Evolutionary conservation across 352 stramenopile genomes (phyloP), one percentile per base, ranked within the genome.

Genomic region (Globisporangium carolinianum): DNA sequence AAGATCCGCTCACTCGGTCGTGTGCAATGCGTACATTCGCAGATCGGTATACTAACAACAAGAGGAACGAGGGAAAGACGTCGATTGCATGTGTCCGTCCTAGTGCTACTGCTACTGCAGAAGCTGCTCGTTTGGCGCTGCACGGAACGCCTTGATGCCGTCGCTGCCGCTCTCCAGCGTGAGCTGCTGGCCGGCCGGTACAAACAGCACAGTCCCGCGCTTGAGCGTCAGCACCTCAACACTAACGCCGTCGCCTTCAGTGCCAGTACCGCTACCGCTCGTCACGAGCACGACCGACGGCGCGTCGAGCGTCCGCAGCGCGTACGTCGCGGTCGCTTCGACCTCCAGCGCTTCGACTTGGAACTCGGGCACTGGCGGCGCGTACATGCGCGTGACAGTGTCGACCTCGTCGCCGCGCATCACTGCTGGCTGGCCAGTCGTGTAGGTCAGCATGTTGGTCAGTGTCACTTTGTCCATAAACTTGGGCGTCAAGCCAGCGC

Each of bases 391-490:
- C 54, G 86, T 70, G 41, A 77, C 61, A 6, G 72, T 67, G 62
- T 94, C 72, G 17, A 84, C 42, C 9, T 67, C 67, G 55, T 85
- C 79, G 9, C 72, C 71, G 11, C 69, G 68, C 10, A 79, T 69
- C 65, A 83, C 84, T 66, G 62, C 78, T 65, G 67, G 76, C 68
- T 36, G 69, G 61, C 50, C 78, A 65, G 62, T 88, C 54, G 78
- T 71, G 69, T 99, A 99, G 3, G 96, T 99, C 18, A 99, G 86
- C 95, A 99, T 99, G 12, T 89, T 81, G 50, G 96, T 81, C 41
- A 99, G 80, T 61, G 97, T 98, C 18, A 93, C 78, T 55, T 98
- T 98, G 83, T 99, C 97, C 57, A 98, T 98, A 66, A 98, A 98
- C 76, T 99, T 99, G 45, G 97, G 96, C 39, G 97, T 99, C 12